phyloP scores from a whole-genome alignment of 306 rosid species.

The Medicago lupulina region DNA sequence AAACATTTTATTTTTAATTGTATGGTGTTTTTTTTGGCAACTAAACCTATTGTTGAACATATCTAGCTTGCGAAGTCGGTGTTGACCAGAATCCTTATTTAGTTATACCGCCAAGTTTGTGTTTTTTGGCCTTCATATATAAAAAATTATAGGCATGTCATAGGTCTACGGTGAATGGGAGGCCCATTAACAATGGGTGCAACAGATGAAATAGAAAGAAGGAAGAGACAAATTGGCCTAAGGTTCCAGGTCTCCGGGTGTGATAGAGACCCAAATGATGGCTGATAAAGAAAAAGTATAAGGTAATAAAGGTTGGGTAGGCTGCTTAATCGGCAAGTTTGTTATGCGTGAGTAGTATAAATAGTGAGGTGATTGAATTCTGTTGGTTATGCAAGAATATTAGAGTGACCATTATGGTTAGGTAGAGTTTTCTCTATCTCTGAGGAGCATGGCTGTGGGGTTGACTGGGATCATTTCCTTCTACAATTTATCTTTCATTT shows the following conservation, averaged over 20 bases:
- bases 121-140: slow-evolving; percentile 21
- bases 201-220: not conserved
- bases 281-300: no score
- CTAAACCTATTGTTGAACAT: slow-evolving; percentile 25
- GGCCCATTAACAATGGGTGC: not conserved
- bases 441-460: no score
- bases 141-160: not conserved
- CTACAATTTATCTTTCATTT: no score
- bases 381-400: no score
- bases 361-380: not conserved
- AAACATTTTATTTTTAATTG: slow-evolving; percentile 30
- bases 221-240: not conserved
- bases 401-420: no score
- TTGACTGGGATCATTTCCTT: no score
- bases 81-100: slow-evolving; percentile 29
- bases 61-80: slow-evolving; percentile 26
- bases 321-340: no score
- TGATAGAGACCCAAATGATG: not conserved
- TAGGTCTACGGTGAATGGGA: not conserved
- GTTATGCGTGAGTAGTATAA: no score
- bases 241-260: not conserved
- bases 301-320: no score
- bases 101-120: slow-evolving; percentile 18
- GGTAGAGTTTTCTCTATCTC: no score
- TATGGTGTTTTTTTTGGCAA: slow-evolving; percentile 25